A percentile compares a stretch with the other conserved stretches of the same genome.
These are phyloP conservation scores for Solanum rostratum DNA, from an alignment of 257 asterid species.

Conservation along the genomic window DNA sequence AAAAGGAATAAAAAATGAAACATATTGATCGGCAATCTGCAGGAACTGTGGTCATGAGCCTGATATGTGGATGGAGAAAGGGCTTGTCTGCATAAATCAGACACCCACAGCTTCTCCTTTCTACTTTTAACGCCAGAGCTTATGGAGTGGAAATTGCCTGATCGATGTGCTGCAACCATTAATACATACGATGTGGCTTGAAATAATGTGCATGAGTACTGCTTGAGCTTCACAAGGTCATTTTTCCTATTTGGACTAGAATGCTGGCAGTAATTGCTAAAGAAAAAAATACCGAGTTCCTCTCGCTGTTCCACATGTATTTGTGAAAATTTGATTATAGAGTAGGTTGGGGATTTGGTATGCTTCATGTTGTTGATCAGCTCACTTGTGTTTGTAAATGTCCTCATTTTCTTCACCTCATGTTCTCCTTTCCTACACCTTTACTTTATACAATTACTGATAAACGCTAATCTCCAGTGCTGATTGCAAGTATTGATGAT, in stretches of 20 bases:
- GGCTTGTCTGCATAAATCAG: neutral
- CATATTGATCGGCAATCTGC: neutral
- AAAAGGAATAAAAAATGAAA: neutral
- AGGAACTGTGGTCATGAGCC: neutral
- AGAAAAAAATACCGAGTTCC: neutral
- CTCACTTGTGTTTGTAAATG: neutral
- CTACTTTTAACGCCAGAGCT: neutral
- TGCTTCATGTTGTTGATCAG: neutral
- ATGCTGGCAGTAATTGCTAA: neutral
- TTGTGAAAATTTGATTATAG: neutral
- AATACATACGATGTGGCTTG: neutral
- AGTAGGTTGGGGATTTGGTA: neutral
- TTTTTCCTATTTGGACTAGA: neutral
- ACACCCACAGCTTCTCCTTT: neutral
- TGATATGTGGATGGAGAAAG: neutral
- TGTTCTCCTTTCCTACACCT: neutral
- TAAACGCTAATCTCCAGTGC: constrained; percentile 49
- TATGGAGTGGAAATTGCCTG: neutral
- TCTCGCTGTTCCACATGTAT: neutral
- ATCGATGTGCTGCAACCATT: neutral
- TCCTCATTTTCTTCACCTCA: neutral
- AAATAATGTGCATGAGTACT: neutral
- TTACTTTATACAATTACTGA: neutral
- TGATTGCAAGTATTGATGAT: constrained; percentile 47
- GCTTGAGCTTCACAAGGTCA: neutral